These are phyloP conservation scores for Guillardia theta DNA, from an alignment of 78 protist species.

Conservation along the genomic window DNA sequence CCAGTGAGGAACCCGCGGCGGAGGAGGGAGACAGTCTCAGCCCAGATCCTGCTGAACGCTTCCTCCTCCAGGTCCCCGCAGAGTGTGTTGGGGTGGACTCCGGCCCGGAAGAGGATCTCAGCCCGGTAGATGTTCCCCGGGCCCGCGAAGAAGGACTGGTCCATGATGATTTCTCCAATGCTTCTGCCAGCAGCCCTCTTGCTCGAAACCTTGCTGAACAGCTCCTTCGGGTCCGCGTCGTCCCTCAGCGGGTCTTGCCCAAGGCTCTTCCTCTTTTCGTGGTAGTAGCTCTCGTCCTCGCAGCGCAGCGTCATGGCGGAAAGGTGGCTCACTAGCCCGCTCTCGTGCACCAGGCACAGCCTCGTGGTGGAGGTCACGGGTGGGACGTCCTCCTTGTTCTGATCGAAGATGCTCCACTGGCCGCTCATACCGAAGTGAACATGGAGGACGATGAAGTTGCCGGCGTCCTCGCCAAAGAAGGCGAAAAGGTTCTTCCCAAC, in stretches of 20 bases:
- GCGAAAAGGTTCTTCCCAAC: neutral
- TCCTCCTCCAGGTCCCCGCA: no score
- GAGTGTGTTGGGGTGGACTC: conserved; percentile 15
- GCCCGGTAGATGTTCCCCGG: conserved; percentile 4
- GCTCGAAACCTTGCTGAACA: neutral
- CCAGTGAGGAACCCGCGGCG: neutral
- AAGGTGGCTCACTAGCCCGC: neutral
- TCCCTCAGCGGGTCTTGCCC: neutral
- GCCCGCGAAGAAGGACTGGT: neutral
- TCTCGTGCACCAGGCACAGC: neutral
- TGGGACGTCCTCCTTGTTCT: neutral
- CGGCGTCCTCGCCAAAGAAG: neutral
- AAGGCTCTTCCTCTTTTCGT: neutral
- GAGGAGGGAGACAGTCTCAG: neutral
- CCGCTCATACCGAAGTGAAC: neutral
- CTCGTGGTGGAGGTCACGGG: neutral
- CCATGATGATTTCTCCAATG: neutral
- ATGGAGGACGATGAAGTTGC: neutral
- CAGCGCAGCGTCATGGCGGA: neutral
- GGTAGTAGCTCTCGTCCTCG: neutral
- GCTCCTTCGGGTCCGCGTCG: neutral
- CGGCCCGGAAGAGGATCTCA: neutral
- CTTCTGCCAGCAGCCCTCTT: no score
- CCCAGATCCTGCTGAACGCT: no score
- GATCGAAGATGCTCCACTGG: neutral